Base-by-base conservation (phyloP, 306 rosid genomes). In the Pueraria montana region DNA sequence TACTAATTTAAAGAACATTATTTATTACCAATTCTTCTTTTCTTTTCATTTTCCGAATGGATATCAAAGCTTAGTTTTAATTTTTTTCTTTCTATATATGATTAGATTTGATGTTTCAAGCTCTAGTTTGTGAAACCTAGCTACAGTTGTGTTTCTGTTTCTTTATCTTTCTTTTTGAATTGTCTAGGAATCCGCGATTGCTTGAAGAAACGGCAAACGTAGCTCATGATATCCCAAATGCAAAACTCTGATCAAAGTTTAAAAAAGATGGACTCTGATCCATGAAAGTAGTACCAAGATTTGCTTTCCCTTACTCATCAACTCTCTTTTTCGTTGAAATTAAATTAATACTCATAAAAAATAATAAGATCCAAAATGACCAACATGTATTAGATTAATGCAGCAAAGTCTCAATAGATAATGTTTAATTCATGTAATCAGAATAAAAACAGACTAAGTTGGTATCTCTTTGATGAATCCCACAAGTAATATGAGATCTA, bases 111-210 rank as follows among this genome's bases (percentile, higher is more conserved):
- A 49, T 49, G 17, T 70, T 66, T 62, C 50, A 72, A 26, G 23
- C 34, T 3, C 34, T 3, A 17, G 36, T 43, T 45, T 63, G 74
- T 9, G 69, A 79, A 73, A 43, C 34, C 49, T 56, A n/a, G n/a
- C n/a, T n/a, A 53, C 4, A 76, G 24, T 24, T 17, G 23, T n/a
- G n/a, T n/a, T n/a, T 74, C 30, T 17, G 23, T 74, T 71, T 74
- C 48, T 27, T 71, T 40, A 69, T 23, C 42, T 34, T 74, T 17
- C 55, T 50, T 74, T 66, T 59, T 49, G 23, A 50, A 63, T 34
- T 83, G 84, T 80, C 70, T 80, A 72, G 83, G 89, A 87, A 84
- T 87, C 89, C 4, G 0, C n/a, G 83, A 20, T 83, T 87, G 45
- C 89, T 87, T 87, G 85, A 23, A 18, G 69, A 80, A 80, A 84